Percentiles rank a stretch among this genome's conserved stretches.
Conservation (phyloP, 2,329 filamentous ascomycete genomes). For the Lecanicillium sp. region DNA sequence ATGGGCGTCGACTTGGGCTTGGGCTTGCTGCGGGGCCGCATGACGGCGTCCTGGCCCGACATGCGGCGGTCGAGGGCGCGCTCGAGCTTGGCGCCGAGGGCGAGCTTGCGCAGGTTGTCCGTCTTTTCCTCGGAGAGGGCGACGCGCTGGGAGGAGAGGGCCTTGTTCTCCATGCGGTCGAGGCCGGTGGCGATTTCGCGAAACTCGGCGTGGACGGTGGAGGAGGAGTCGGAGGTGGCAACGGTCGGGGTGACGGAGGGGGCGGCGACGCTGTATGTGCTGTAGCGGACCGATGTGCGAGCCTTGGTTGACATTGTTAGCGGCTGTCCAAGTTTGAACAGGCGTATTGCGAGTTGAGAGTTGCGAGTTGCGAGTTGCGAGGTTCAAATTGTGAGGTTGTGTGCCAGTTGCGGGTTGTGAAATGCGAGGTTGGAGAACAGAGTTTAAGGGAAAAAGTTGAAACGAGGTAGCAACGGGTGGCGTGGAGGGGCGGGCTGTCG, state of each 20-base stretch:
- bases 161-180: conserved; percentile 85
- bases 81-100: conserved; percentile 15
- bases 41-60: conserved; percentile 82
- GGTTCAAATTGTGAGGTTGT: too few relatives aligned
- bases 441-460: too few relatives aligned
- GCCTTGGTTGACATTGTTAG: conserved; percentile 29
- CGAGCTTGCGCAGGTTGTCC: conserved; percentile 14
- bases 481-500: not conserved
- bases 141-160: conserved; percentile 75
- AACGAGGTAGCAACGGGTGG: too few relatives aligned
- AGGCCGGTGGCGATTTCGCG: conserved; percentile 71
- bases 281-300: conserved; percentile 51
- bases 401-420: too few relatives aligned
- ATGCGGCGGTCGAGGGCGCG: conserved; percentile 77
- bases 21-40: conserved; percentile 50
- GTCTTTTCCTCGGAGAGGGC: conserved; percentile 41
- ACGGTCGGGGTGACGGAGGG: conserved; percentile 55
- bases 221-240: conserved; percentile 47
- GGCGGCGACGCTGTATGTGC: conserved; percentile 54
- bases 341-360: conserved; percentile 8
- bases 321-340: not conserved
- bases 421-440: too few relatives aligned
- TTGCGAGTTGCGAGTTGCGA: not conserved
- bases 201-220: conserved; percentile 51
- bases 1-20: too few relatives aligned